Base-by-base conservation (phyloP, 2,329 filamentous ascomycete species). In the Paracoccidioides brasiliensis region DNA sequence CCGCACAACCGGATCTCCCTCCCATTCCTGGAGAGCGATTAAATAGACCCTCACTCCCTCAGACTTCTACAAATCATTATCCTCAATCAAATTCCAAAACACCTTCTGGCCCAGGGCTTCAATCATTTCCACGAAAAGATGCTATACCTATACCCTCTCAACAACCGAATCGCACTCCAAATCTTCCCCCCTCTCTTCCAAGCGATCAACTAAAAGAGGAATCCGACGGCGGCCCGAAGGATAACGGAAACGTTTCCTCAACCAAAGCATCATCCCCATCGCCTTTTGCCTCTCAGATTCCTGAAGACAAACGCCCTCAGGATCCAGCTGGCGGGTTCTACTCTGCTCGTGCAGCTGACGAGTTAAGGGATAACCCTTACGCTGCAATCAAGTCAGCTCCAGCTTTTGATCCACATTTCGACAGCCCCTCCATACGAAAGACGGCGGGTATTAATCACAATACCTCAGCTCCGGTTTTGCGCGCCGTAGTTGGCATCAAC, bases 401-500 rank as follows among this genome's bases (percentile, higher is more conserved):
- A 10, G 74, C 77, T 30, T 91, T 90, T 68, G 85, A 90, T 62
- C 86, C 85, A 2, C 83, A 83, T 56, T 78, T 82, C 5, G 85
- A 90, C 64, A 88, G 84, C 58, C 90, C 90, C 0, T 93, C 90
- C 0, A 90, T 95, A 65, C 82, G 88, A 58, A 90, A 91, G 67
- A 96, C 91, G 0, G 86, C 86, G 0, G 90, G 90, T 2, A 80
- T 96, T 42, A 89, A 96, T 64, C 88, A 94, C 65, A 82, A 74
- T 28, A 84, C 81, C 53, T 90, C 86, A 4, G 84, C 85, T 53
- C 88, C 90, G 0, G 73, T 95, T 1, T 79, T 78, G 3, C 80
- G 78, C 59, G 55, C 53, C 2, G 57, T 56, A 15, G 55, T 56
- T 37, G 38, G 58, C 10, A 58, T 56, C 33, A 28, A 59, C 14